A percentile compares a stretch with the other conserved stretches of the same genome.
Evolutionary conservation across 2,329 filamentous ascomycete genomes (phyloP).

Genomic region (Akanthomyces muscarius): DNA sequence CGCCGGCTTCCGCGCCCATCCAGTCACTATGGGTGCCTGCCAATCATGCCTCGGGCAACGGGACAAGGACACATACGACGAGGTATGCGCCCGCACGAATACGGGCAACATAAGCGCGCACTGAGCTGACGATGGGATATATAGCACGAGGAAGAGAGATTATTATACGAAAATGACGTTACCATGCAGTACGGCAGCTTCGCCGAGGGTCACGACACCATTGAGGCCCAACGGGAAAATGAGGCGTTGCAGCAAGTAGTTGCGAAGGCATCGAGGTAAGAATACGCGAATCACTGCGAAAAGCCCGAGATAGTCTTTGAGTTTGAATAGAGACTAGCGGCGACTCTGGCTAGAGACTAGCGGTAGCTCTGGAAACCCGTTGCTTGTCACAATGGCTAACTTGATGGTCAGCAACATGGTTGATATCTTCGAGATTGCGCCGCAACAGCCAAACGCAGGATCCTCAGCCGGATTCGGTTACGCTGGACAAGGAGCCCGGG

Average conservation of each 20-base stretch:
- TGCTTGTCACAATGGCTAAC: constrained; percentile 9
- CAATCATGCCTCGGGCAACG: constrained; percentile 56
- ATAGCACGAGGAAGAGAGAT: constrained; percentile 54
- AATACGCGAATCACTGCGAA: background rate
- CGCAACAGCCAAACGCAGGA: constrained; percentile 41
- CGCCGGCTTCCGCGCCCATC: constrained; percentile 2
- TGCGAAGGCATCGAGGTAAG: constrained; percentile 60
- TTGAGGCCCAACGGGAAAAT: constrained; percentile 60
- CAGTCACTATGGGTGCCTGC: constrained; percentile 52
- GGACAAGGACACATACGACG: constrained; percentile 49
- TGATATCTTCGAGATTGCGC: constrained; percentile 63
- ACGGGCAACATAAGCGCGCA: background rate
- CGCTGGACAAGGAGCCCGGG: constrained; percentile 52
- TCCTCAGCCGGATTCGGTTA: constrained; percentile 40
- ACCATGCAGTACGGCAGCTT: constrained; percentile 61
- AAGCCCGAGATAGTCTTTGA: too few species aligned
- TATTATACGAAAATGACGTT: constrained; percentile 59
- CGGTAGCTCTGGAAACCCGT: background rate
- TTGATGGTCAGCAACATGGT: constrained; percentile 55
- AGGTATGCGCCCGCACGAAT: constrained; percentile 38
- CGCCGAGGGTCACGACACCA: constrained; percentile 54
- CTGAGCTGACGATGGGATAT: background rate
- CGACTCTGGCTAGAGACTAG: background rate
- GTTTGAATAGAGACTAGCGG: background rate
- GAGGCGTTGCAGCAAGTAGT: constrained; percentile 63